Evolutionary conservation across 176 grass and related monocot species (phyloP), one percentile per base, ranked within the genome.

Genomic region (Saccharum spontaneum): DNA sequence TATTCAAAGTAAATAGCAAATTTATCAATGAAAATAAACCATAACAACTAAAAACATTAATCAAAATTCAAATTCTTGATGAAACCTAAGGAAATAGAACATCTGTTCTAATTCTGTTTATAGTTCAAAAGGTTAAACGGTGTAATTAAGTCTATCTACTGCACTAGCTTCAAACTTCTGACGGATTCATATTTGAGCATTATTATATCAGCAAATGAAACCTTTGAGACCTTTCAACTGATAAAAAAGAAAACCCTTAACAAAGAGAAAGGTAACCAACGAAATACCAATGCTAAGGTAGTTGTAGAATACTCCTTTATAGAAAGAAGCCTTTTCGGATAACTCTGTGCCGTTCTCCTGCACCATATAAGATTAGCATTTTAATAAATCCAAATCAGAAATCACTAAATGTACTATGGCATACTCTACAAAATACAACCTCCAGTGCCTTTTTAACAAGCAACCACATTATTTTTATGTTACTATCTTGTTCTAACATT

Each of bases 241-340:
- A 87, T 17, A 49, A 39, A 75, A 63, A 84, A 36, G n/a, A 40
- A 75, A 63, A 84, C 41, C 30, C 82, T 34, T 20, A 77, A 68
- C 30, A 34, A 54, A 52, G 75, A 10, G 41, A 76, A 83, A 90
- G 0, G 86, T 8, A 71, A 54, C n/a, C 22, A 87, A 75, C 20
- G 46, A 71, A 73, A 89, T 93, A 99, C 97, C 97, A 41, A 99
- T 96, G 82, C 97, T 99, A 86, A 99, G 91, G 84, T 99, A 99
- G 82, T 96, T 99, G 80, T 99, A 96, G 85, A 96, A 99, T 69
- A 91, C 89, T 86, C 93, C 97, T 85, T 92, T 85, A 86, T 96
- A 99, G 71, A 78, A 99, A 88, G 93, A 87, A 94, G 91, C 80
- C 33, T 94, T 99, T 83, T 95, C 93, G 57, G 93, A 54, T 65